phyloP scores from a whole-genome alignment of 73 alveolate genomes.

The Effrenium voratum region DNA sequence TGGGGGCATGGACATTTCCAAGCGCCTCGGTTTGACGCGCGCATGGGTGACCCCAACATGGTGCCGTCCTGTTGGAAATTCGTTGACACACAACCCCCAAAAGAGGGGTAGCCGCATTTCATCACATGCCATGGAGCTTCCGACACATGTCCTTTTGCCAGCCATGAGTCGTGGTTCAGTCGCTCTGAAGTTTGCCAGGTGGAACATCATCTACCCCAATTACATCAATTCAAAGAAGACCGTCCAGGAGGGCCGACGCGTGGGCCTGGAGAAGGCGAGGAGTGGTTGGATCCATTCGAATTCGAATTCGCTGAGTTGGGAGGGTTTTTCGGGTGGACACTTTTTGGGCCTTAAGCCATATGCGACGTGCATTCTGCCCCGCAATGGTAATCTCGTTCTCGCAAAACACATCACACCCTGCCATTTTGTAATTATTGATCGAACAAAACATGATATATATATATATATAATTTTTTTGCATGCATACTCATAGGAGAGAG shows the following conservation, averaged over 20 bases:
- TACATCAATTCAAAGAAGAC: conserved; percentile 91
- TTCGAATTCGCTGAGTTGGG: no score
- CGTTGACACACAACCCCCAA: background rate
- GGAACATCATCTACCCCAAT: conserved; percentile 87
- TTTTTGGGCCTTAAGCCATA: no score
- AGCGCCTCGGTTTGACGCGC: background rate
- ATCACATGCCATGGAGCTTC: background rate
- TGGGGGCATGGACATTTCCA: conserved; percentile 69
- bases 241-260: conserved; percentile 86
- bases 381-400: no score
- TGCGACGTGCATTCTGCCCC: no score
- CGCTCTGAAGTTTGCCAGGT: background rate
- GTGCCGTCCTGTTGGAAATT: background rate
- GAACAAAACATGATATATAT: no score
- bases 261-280: conserved; percentile 38
- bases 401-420: no score
- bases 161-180: background rate
- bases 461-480: no score
- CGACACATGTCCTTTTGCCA: background rate
- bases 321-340: no score
- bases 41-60: background rate
- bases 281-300: background rate
- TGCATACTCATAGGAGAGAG: no score
- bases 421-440: no score
- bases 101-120: background rate